Evolutionary conservation across 768 basidiomycete species (phyloP), one percentile per base, ranked within the genome.

Genomic region (Trametes punicea): DNA sequence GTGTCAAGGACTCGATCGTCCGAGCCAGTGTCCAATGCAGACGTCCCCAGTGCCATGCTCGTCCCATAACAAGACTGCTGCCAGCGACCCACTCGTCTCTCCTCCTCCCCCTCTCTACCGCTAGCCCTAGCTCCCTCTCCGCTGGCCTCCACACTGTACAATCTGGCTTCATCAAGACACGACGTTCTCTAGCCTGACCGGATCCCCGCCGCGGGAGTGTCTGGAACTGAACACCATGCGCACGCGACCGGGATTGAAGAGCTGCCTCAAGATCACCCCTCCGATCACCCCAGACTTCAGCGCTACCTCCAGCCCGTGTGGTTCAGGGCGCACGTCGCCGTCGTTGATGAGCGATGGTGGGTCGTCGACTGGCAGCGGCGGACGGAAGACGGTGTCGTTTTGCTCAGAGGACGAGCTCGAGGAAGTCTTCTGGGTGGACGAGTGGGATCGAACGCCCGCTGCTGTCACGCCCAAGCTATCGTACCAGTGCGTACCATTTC

Each of bases 361-460:
- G 9, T 42, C 44, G 8, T 56, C 55, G 7, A 18, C 23, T 2
- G 34, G 55, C 51, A 57, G 55, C 44, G 20, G 51, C 20, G 46
- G 44, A 40, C 65, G 76, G 58, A 87, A 88, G 70, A 78, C 77
- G 29, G 88, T 90, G 27, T 79, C 78, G 7, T 90, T 88, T 61
- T 78, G 81, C 41, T 73, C 73, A 10, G 75, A 74, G 3, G 72
- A 78, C 2, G 78, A 77, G 50, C 70, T 73, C 11, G 82, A 86
- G 56, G 77, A 87, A 66, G 73, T 90, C 9, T 78, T 79, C 65
- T 68, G 76, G 27, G 88, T 85, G 3, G 88, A 90, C 67, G 86
- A 87, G 53, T 90, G 88, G 88, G 88, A 90, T 67, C 77, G 88
- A 15, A 87, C 85, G 1, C 88, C 88, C 2, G 77, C 78, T 2